Conservation (phyloP, 2,329 filamentous ascomycete genomes). For the Gnomoniopsis smithogilvyi region DNA sequence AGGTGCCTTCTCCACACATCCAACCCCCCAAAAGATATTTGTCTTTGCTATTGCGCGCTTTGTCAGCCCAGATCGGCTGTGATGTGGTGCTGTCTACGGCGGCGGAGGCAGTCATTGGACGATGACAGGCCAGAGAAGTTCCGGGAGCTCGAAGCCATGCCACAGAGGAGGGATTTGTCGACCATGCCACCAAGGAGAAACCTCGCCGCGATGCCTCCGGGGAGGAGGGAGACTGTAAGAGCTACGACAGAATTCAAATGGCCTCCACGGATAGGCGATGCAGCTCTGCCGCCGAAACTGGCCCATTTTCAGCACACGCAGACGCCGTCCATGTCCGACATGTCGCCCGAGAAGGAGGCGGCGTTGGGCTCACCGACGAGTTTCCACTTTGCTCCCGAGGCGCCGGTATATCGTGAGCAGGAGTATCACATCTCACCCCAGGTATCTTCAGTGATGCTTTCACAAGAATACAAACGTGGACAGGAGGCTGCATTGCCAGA, state of each 20-base stretch:
- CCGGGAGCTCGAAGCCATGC: background rate
- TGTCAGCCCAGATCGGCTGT: background rate
- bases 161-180: background rate
- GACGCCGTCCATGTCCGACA: background rate
- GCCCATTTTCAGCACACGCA: constrained; percentile 1
- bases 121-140: constrained; percentile 2
- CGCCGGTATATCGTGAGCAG: background rate
- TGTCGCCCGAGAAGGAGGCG: constrained; percentile 4
- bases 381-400: constrained; percentile 2
- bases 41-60: background rate
- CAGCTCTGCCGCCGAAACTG: background rate
- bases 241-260: constrained; percentile 13
- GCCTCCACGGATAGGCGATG: constrained; percentile 9
- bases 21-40: background rate
- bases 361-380: constrained; percentile 3
- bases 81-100: constrained; percentile 5
- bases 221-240: background rate
- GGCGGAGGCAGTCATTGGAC: constrained; percentile 1
- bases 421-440: constrained; percentile 6
- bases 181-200: background rate
- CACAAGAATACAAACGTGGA: background rate
- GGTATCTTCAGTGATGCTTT: background rate
- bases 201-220: background rate
- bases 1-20: background rate
- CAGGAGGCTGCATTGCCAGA: background rate